Percentiles rank a stretch among this genome's conserved stretches.
Conservation (phyloP, 371 early-diverging fungal genomes). For the Apophysomyces variabilis region DNA sequence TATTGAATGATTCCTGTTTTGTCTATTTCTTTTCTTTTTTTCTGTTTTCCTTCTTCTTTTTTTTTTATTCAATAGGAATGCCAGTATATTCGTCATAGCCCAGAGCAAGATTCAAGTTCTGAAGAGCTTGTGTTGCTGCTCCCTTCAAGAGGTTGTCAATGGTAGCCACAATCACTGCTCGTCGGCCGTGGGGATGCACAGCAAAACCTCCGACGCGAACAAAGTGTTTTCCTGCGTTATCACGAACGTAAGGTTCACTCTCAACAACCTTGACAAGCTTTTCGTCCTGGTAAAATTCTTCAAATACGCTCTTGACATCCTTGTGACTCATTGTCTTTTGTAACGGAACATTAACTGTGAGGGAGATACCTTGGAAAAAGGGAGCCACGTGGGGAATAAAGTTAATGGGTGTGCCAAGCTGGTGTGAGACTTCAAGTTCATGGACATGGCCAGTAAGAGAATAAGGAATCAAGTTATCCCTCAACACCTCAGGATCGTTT, state of each 20-base stretch:
- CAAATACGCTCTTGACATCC: conserved; percentile 73
- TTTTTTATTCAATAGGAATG: conserved; percentile 63
- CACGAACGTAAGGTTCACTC: conserved; percentile 83
- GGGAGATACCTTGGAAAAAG: conserved; percentile 92
- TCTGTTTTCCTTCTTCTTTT: neutral
- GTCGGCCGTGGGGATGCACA: conserved; percentile 76
- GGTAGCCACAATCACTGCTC: conserved; percentile 91
- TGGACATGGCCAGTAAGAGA: conserved; percentile 94
- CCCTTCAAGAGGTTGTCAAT: conserved; percentile 97
- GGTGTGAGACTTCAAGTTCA: conserved; percentile 89
- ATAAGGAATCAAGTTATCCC: conserved; percentile 91
- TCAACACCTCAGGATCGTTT: conserved; percentile 85
- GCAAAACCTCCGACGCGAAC: conserved; percentile 93
- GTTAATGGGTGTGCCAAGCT: conserved; percentile 64
- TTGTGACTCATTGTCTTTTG: conserved; percentile 63
- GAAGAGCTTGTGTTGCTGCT: conserved; percentile 95
- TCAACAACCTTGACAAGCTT: conserved; percentile 79
- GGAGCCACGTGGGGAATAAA: conserved; percentile 94
- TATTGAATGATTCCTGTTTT: neutral
- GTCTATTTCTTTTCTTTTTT: neutral
- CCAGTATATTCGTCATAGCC: conserved; percentile 85
- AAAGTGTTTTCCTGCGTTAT: conserved; percentile 85
- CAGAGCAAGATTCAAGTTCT: conserved; percentile 82
- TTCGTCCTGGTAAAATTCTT: conserved; percentile 76
- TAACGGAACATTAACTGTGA: conserved; percentile 89